Conservation (phyloP, 129 eudicot species). For the Chrysanthemum makinoi region DNA sequence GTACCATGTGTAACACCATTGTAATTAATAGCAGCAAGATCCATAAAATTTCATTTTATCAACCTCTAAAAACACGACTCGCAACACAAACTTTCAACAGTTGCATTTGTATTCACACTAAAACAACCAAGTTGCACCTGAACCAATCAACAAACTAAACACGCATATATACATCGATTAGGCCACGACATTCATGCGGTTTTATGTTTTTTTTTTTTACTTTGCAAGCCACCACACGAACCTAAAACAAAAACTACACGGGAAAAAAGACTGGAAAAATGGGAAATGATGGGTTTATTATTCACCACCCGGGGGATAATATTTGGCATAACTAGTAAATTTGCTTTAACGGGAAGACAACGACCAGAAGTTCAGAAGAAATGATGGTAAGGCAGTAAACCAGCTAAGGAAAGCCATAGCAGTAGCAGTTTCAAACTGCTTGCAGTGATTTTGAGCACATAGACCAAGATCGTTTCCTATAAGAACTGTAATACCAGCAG, state of each 20-base stretch:
- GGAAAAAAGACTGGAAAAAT: not conserved
- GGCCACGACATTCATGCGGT: conserved; percentile 20
- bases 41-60: not conserved
- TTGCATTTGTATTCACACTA: not conserved
- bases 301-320: conserved; percentile 3
- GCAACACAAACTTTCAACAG: conserved; percentile 20
- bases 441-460: conserved; percentile 75
- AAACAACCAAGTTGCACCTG: not conserved
- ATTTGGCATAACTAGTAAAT: not conserved
- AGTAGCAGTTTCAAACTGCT: conserved; percentile 77
- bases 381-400: conserved; percentile 76
- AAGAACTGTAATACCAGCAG: conserved; percentile 92
- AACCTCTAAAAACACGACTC: not conserved
- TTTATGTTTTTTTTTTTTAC: conserved; percentile 9
- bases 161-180: conserved; percentile 28
- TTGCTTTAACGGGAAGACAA: conserved; percentile 54
- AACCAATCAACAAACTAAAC: conserved; percentile 25
- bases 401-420: conserved; percentile 87
- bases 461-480: conserved; percentile 75
- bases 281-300: conserved; percentile 22
- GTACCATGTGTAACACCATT: not conserved
- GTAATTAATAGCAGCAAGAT: not conserved
- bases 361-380: conserved; percentile 77
- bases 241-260: conserved; percentile 26
- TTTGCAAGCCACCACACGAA: conserved; percentile 26